phyloP scores from a whole-genome alignment of 805 yeast species.

The Schizosaccharomyces japonicus region DNA sequence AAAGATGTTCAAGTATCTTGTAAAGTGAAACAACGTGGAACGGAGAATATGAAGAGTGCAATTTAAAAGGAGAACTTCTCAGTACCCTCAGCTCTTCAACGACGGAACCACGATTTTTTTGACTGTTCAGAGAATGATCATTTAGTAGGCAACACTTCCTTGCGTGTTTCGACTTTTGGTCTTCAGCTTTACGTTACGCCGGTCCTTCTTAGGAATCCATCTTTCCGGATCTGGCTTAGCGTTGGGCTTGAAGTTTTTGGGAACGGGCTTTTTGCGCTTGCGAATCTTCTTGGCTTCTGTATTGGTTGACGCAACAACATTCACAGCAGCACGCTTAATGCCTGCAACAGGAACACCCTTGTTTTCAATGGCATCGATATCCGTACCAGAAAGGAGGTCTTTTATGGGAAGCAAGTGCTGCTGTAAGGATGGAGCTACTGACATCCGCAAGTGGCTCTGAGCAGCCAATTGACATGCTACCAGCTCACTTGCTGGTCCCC shows the following conservation, averaged over 20 bases:
- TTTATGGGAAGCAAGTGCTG: neutral
- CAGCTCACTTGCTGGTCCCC: neutral
- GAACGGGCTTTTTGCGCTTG: slow-evolving; percentile 15
- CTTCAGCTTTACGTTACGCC: slow-evolving; percentile 62
- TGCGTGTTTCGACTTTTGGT: slow-evolving; percentile 41
- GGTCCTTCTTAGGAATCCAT: slow-evolving; percentile 75
- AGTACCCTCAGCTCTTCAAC: too few relatives aligned
- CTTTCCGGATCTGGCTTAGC: slow-evolving; percentile 42
- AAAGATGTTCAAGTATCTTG: too few relatives aligned
- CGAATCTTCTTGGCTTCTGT: slow-evolving; percentile 4
- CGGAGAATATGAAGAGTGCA: too few relatives aligned
- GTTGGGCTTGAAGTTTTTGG: slow-evolving; percentile 21
- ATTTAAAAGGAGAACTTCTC: too few relatives aligned
- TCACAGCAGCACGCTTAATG: neutral
- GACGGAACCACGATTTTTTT: too few relatives aligned
- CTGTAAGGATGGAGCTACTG: neutral
- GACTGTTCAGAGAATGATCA: neutral
- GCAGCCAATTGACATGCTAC: neutral
- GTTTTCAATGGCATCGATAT: neutral
- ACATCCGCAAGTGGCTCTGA: neutral
- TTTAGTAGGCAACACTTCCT: slow-evolving; percentile 18
- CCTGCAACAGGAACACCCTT: neutral
- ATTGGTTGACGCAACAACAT: neutral
- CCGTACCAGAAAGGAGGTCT: slow-evolving; percentile 2
- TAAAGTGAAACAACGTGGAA: too few relatives aligned